Percentiles rank a stretch among this genome's conserved stretches.
Conservation (phyloP, 306 rosid genomes). For the Lagenaria siceraria region DNA sequence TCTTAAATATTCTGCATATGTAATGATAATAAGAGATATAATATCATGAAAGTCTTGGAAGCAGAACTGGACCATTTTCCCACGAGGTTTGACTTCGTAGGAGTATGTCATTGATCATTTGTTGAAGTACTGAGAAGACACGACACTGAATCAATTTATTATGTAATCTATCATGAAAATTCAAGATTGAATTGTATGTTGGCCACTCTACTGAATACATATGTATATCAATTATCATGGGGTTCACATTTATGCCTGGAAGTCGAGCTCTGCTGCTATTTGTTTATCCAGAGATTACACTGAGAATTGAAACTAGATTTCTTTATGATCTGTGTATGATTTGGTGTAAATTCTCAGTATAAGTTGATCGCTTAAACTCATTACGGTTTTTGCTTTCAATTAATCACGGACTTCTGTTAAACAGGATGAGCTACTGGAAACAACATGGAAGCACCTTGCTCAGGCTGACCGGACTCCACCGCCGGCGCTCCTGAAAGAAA, state of each 20-base stretch:
- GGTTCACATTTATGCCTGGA: background rate
- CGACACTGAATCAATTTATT: background rate
- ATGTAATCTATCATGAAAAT: background rate
- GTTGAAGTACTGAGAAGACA: background rate
- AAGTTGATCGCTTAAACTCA: background rate
- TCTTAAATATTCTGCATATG: background rate
- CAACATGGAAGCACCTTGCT: constrained; percentile 58
- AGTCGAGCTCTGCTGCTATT: background rate
- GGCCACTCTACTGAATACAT: background rate
- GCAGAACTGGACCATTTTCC: background rate
- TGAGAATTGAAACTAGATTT: background rate
- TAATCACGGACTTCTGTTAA: background rate
- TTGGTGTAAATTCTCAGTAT: background rate
- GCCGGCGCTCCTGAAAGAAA: constrained; percentile 44
- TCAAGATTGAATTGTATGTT: background rate
- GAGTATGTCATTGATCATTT: background rate
- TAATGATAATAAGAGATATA: background rate
- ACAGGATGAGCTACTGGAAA: constrained; percentile 60
- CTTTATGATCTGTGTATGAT: background rate
- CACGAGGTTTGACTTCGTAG: background rate
- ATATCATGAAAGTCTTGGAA: background rate
- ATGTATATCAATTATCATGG: background rate
- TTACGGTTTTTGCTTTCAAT: background rate
- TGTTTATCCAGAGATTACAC: background rate
- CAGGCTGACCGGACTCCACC: constrained; percentile 39